Base-by-base conservation (phyloP, 2,329 filamentous ascomycete genomes). In the Alternaria brassicae region DNA sequence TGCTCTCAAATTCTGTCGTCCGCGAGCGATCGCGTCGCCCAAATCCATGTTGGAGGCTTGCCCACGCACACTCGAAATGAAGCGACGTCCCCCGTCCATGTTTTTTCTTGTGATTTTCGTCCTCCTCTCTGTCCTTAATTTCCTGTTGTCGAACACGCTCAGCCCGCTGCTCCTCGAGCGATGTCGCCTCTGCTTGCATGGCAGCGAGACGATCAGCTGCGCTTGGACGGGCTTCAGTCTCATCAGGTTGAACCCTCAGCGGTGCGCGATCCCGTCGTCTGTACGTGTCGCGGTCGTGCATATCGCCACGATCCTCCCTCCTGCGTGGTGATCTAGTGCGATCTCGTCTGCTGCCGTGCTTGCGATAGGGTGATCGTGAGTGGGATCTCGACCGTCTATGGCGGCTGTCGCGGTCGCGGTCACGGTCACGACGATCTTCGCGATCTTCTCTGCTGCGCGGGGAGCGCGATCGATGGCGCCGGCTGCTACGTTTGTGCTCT, bases 381-480 rank as follows among this genome's bases (percentile, higher is more conserved):
- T 55, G 56, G 19, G 66, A 66, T 40, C 49, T 62, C 57, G 70
- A 72, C 5, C 69, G 67, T 32, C 65, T 62, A 30, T 67, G 68
- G 40, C 63, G 61, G 17, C 61, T 65, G 19, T 67, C 61, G 42
- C 67, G 61, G 32, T 55, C 56, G 40, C 64, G 65, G 19, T 67
- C 61, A 44, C 67, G 61, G 32, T 55, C 56, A 37, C 64, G 65
- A 47, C 58, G 61, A 4, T 63, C 56, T 5, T 67, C 58, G 17
- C 66, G 64, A 27, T 71, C 67, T 21, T 70, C 65, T n/a, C 63
- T 64, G 17, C 69, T 77, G 8, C 72, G 73, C 28, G 72, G 71
- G 36, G 79, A 79, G 8, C 75, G 71, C 30, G 73, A 78, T 10
- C 74, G 72, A 30, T 74, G 73, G 27, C 77, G 72, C 4, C 73